Percentiles rank a stretch among this genome's conserved stretches.
Evolutionary conservation across 306 rosid genomes (phyloP).

Genomic region (Dryas octopetala): DNA sequence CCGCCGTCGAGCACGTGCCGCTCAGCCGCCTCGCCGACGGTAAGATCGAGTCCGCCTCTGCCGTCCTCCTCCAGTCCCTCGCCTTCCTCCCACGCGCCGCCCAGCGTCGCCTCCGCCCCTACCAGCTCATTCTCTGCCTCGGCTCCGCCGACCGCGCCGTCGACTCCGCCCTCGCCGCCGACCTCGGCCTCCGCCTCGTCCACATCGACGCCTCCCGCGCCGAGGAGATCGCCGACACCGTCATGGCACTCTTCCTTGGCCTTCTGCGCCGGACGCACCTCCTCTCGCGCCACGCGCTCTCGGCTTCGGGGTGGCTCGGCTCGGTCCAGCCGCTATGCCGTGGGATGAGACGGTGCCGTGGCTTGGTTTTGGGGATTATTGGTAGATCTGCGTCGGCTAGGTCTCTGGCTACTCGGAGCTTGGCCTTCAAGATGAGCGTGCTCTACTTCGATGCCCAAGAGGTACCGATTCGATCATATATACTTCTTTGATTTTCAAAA

Average conservation of each 20-base stretch:
- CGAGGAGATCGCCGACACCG: constrained; percentile 95
- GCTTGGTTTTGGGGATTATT: constrained; percentile 83
- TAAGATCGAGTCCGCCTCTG: constrained; percentile 87
- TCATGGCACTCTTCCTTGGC: constrained; percentile 94
- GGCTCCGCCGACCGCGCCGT: constrained; percentile 89
- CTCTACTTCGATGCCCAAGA: constrained; percentile 77
- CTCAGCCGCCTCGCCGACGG: constrained; percentile 87
- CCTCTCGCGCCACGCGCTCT: constrained; percentile 85
- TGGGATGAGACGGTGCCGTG: constrained; percentile 97
- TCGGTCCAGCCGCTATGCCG: constrained; percentile 95
- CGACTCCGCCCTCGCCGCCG: constrained; percentile 82
- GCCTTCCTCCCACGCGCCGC: constrained; percentile 96
- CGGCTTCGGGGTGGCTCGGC: constrained; percentile 98
- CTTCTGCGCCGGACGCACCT: constrained; percentile 91
- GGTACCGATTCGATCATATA: constrained; percentile 32
- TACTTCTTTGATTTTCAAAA: neutral
- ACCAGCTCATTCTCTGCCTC: constrained; percentile 88
- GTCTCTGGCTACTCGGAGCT: constrained; percentile 87
- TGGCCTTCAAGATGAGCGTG: constrained; percentile 94
- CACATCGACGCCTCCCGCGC: constrained; percentile 89
- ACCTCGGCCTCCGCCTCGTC: constrained; percentile 85
- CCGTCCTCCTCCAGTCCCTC: constrained; percentile 86
- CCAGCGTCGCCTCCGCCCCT: constrained; percentile 92
- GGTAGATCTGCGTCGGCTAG: constrained; percentile 95
- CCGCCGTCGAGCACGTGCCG: constrained; percentile 78